Conservation (phyloP, 306 rosid species). For the Oemleria cerasiformis region DNA sequence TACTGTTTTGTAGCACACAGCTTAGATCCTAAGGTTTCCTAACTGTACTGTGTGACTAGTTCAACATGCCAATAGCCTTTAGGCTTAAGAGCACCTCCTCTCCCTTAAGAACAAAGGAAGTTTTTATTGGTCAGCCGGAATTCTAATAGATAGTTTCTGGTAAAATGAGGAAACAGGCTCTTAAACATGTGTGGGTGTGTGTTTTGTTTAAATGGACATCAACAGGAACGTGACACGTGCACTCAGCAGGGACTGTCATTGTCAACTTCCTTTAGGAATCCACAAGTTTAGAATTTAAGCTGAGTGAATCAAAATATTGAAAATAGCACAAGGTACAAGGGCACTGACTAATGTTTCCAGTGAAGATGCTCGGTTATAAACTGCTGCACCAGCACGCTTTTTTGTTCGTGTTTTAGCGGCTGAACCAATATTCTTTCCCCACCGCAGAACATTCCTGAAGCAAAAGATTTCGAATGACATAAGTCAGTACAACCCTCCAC, state of each 20-base stretch:
- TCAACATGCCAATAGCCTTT: not conserved
- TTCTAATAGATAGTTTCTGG: not conserved
- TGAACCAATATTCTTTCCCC: conserved; percentile 88
- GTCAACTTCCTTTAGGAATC: conserved; percentile 13
- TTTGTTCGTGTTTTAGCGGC: conserved; percentile 73
- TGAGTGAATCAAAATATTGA: conserved; percentile 6
- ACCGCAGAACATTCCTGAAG: conserved; percentile 80
- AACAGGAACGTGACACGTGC: not conserved
- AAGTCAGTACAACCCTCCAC: not conserved
- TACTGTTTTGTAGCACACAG: not conserved
- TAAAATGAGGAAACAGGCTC: not conserved
- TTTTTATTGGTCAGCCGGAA: not conserved
- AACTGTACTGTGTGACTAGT: not conserved
- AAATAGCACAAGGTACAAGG: conserved; percentile 22
- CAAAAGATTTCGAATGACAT: conserved; percentile 20
- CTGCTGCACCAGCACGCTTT: conserved; percentile 84
- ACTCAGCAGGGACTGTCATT: not conserved
- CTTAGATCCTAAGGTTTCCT: not conserved
- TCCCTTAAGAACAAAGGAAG: not conserved
- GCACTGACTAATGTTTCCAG: conserved; percentile 78
- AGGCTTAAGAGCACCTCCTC: not conserved
- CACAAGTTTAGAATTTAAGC: conserved; percentile 19
- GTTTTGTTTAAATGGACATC: not conserved
- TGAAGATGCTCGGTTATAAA: conserved; percentile 89
- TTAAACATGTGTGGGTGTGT: not conserved